phyloP scores from a whole-genome alignment of 208 protist species.

The Trichomonas vaginalis region DNA sequence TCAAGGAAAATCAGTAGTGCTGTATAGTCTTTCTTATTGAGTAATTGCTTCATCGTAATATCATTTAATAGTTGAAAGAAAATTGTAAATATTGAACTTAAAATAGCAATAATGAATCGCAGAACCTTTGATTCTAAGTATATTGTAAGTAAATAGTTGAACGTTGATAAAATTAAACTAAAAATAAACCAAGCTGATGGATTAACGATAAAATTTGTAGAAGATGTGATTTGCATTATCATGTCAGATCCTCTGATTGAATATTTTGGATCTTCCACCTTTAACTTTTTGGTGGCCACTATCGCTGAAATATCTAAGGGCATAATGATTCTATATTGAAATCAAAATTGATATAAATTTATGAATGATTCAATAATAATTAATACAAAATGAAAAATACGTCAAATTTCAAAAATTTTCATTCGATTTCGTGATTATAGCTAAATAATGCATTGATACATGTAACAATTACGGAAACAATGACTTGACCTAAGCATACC shows the following conservation, averaged over 20 bases:
- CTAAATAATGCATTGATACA: too few species aligned
- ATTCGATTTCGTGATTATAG: too few species aligned
- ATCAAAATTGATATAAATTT: too few species aligned
- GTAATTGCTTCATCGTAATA: neutral
- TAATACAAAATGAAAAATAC: too few species aligned
- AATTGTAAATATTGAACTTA: neutral
- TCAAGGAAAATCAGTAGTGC: neutral
- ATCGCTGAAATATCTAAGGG: neutral
- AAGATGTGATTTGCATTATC: neutral
- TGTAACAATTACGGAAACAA: too few species aligned
- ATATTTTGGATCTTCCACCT: neutral
- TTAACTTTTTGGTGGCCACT: neutral
- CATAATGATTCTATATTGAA: too few species aligned
- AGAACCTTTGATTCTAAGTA: neutral
- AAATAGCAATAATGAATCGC: neutral
- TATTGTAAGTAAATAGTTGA: neutral
- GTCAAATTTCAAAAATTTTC: too few species aligned
- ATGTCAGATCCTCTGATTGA: neutral
- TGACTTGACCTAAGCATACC: too few species aligned
- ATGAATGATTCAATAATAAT: too few species aligned
- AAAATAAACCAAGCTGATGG: neutral
- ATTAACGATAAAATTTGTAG: neutral
- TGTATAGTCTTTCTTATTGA: neutral
- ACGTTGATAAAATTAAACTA: neutral
- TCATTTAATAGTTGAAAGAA: neutral